Percentiles rank a stretch among this genome's conserved stretches.
Conservation (phyloP, 1,139 yeast species). For the Casaregolazyma lundiana region DNA sequence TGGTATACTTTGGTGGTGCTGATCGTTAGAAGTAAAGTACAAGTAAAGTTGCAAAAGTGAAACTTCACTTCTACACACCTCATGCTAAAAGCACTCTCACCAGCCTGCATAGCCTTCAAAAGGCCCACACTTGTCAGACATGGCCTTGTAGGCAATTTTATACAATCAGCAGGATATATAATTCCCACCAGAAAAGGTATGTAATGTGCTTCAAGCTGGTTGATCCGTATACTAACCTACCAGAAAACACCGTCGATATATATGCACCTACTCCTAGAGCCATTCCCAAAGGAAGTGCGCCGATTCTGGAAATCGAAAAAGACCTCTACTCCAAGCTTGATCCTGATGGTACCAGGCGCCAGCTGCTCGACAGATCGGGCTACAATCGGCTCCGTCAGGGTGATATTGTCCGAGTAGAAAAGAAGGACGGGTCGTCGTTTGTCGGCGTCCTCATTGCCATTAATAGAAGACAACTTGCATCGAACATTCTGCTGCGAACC, state of each 20-base stretch:
- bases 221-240: background rate
- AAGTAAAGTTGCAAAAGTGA: too few relatives aligned
- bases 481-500: constrained; percentile 73
- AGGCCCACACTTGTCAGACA: background rate
- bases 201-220: background rate
- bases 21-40: too few relatives aligned
- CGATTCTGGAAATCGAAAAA: constrained; percentile 46
- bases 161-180: constrained; percentile 3
- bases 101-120: background rate
- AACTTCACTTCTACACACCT: background rate
- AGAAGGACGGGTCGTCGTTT: constrained; percentile 62
- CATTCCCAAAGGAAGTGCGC: constrained; percentile 43
- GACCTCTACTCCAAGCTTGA: constrained; percentile 58
- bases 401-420: constrained; percentile 73
- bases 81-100: constrained; percentile 5
- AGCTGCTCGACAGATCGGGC: constrained; percentile 48
- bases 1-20: too few relatives aligned
- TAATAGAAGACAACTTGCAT: constrained; percentile 64
- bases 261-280: constrained; percentile 31
- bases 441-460: constrained; percentile 75
- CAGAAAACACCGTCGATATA: constrained; percentile 31
- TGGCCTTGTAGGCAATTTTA: background rate
- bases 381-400: constrained; percentile 66
- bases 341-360: constrained; percentile 66
- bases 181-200: constrained; percentile 8